A percentile compares a stretch with the other conserved stretches of the same genome.
Conservation (phyloP, 306 rosid species). For the Hippophae rhamnoides region DNA sequence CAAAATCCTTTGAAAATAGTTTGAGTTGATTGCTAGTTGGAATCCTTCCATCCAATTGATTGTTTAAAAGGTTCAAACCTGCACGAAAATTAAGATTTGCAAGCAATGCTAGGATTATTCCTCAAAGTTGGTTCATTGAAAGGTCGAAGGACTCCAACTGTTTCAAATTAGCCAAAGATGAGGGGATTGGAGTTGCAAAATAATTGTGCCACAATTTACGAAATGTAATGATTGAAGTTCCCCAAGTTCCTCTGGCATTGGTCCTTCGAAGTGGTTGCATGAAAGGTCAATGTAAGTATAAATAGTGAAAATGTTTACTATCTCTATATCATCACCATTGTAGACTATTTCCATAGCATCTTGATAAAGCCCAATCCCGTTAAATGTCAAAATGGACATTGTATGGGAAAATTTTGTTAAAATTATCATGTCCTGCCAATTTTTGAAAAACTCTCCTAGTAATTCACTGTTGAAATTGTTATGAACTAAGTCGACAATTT, state of each 20-base stretch:
- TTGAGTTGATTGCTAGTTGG: background rate
- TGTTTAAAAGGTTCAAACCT: background rate
- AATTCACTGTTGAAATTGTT: background rate
- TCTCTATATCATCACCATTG: background rate
- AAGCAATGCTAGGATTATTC: background rate
- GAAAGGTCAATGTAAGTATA: background rate
- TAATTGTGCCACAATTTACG: background rate
- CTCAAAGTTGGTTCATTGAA: background rate
- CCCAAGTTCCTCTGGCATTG: background rate
- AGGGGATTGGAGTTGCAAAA: background rate
- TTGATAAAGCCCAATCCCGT: background rate
- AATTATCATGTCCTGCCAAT: background rate
- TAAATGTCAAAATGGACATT: background rate
- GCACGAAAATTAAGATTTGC: background rate
- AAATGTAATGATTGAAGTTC: background rate
- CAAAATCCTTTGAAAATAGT: background rate
- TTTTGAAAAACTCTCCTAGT: background rate
- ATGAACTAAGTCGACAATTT: constrained; percentile 3
- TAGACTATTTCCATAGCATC: background rate
- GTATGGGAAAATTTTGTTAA: background rate
- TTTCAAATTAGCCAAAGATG: background rate
- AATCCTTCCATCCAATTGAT: background rate
- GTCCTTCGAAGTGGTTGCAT: background rate
- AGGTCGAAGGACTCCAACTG: background rate
- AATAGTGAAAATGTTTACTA: background rate